phyloP scores from a whole-genome alignment of 345 rosid genomes.

The Laguncularia racemosa region DNA sequence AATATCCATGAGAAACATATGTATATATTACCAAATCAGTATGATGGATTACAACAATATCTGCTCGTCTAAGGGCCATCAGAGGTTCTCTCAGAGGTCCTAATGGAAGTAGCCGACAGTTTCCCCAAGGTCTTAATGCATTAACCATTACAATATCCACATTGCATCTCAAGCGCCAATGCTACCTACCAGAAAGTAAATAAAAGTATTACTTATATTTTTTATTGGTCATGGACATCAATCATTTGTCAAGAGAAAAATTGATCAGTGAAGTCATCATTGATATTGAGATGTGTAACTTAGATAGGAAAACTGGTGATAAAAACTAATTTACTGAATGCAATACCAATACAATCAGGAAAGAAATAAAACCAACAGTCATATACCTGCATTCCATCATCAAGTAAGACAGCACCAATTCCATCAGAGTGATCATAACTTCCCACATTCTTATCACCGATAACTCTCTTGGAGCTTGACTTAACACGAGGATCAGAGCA shows the following conservation, averaged over 20 bases:
- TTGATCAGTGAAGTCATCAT: not conserved
- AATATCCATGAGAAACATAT: not conserved
- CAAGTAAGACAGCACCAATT: constrained; percentile 50
- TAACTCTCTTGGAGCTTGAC: constrained; percentile 7
- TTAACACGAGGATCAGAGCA: constrained; percentile 19
- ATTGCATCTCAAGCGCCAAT: constrained; percentile 70
- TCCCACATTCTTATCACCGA: constrained; percentile 15
- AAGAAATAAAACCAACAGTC: not conserved
- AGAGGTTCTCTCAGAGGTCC: constrained; percentile 87
- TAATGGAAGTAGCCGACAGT: constrained; percentile 47
- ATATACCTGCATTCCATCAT: constrained; percentile 92
- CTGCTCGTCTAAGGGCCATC: constrained; percentile 50
- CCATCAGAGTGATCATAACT: constrained; percentile 13
- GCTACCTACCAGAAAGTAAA: constrained; percentile 43
- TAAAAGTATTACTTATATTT: not conserved
- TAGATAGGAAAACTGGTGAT: not conserved
- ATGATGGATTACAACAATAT: constrained; percentile 59
- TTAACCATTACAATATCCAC: constrained; percentile 84
- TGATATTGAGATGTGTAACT: no score
- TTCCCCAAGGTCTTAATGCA: constrained; percentile 77
- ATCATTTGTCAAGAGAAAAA: not conserved
- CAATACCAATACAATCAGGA: not conserved
- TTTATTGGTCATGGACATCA: constrained; percentile 5
- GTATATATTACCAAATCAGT: constrained; percentile 44
- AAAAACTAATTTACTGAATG: not conserved